Base-by-base conservation (phyloP, 768 basidiomycete species). In the Lactifluus rugatus region DNA sequence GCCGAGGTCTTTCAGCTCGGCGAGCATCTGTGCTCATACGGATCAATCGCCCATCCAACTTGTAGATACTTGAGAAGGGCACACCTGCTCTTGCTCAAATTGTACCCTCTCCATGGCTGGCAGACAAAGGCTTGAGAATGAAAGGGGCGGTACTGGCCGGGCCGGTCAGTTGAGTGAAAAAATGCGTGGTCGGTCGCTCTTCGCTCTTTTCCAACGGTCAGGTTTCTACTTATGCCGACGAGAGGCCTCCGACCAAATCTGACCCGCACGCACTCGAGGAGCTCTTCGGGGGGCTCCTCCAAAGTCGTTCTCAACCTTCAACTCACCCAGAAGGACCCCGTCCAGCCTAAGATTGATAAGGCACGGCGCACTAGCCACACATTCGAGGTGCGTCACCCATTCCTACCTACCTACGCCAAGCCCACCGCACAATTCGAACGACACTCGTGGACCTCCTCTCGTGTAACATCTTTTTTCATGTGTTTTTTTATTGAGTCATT, bases 51-150 rank as follows among this genome's bases (percentile, higher is more conserved):
- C 34, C 34, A 34, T 34, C 11, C 8, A 34, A 34, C 34, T 4
- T 41, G 17, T 45, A 11, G 16, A 14, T 37, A 9, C 8, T 3
- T 34, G 41, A 7, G 7, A 34, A 48, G 53, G 26, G 56, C 56
- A 80, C 85, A 80, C 85, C 83, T 89, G 86, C 83, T 95, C 93
- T 71, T 94, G 89, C 72, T 94, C 84, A 66, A 87, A 94, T 58
- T 95, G 88, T 0, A 95, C 93, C 63, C 90, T 81, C 78, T 97
- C 93, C 93, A 97, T 94, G 45, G 23, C 62, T n/a, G n/a, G n/a
- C n/a, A n/a, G n/a, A n/a, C n/a, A n/a, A n/a, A n/a, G 60, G 4
- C 2, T 25, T 3, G 17, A 5, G 11, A 39, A 13, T 31, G 57
- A 36, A 21, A 44, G 44, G 11, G 25, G 48, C 51, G 50, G 58